Conservation (phyloP, 495 filamentous ascomycete species). For the Achaetomiella virescens region DNA sequence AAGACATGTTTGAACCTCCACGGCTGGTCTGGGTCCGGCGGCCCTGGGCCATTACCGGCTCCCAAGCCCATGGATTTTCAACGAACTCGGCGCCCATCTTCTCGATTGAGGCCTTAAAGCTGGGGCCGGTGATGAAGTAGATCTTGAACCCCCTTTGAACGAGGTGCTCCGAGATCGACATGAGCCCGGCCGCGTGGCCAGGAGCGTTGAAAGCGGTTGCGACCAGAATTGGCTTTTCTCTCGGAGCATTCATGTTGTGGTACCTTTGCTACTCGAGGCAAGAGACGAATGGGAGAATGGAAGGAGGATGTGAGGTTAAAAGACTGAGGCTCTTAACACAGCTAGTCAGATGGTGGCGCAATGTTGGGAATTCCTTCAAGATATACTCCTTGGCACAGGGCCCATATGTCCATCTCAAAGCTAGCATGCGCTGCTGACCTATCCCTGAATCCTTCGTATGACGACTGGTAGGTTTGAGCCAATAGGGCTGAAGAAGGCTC, state of each 20-base stretch:
- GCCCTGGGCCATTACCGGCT: neutral
- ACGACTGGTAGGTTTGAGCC: too few relatives aligned
- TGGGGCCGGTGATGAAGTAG: slow-evolving; percentile 25
- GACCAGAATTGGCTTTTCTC: slow-evolving; percentile 24
- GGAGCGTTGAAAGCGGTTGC: slow-evolving; percentile 2
- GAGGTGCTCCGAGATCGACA: slow-evolving; percentile 20
- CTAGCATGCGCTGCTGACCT: too few relatives aligned
- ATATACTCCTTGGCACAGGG: too few relatives aligned
- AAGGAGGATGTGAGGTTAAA: too few relatives aligned
- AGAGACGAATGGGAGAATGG: too few relatives aligned
- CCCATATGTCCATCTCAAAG: too few relatives aligned
- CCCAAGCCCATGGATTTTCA: slow-evolving; percentile 5
- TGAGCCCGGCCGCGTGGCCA: slow-evolving; percentile 13
- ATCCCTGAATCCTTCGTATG: too few relatives aligned
- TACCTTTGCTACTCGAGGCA: too few relatives aligned
- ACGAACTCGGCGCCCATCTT: slow-evolving; percentile 9
- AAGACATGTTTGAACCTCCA: slow-evolving; percentile 13
- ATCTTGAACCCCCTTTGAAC: slow-evolving; percentile 25
- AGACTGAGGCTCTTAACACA: too few relatives aligned
- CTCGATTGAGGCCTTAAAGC: slow-evolving; percentile 20
- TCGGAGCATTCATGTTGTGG: neutral
- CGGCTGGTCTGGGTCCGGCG: neutral
- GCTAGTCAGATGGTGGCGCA: too few relatives aligned
- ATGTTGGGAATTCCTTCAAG: too few relatives aligned
- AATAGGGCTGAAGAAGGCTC: too few relatives aligned